Base-by-base conservation (phyloP, 2,329 filamentous ascomycete genomes). In the Colletotrichum phormii region DNA sequence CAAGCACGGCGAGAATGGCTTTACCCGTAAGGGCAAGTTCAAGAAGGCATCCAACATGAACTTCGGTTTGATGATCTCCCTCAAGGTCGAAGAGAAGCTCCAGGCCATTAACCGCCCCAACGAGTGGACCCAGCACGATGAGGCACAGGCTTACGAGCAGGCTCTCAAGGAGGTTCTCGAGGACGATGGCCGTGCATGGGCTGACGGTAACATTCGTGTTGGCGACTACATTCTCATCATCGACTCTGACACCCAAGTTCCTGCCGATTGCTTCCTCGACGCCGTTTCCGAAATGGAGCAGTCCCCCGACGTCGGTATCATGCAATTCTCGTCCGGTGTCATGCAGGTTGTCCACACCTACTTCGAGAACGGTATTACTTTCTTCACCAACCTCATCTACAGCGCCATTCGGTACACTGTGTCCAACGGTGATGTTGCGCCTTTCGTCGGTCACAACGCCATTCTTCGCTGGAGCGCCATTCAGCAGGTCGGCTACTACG, bases 161-260 rank as follows among this genome's bases (percentile, higher is more conserved):
- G 87, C 89, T 72, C 86, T 95, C 54, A 88, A 90, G 76, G 88
- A 92, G 72, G 89, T 92, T 22, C 86, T 95, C 49, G 88, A 91
- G 59, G 89, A 91, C 61, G 87, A 93, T 69, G 90, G 91, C 22
- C 89, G 92, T 33, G 93, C 93, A 33, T 94, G 92, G 93, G 94
- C 94, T 22, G 94, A 95, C 79, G 95, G 94, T 74, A 95, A 97
- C 81, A 92, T 97, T 76, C 93, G 94, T 64, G 86, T 97, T 26
- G 95, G 95, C 68, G 94, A 97, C 82, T 95, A 95, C 81, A 94
- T 95, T 72, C 85, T 94, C 37, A 84, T 95, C 72, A 93, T 95
- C 78, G 93, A 95, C 83, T 95, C 93, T 1, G 93, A 95, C 81
- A 95, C 93, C 35, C 92, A 93, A 81, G 93, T 95, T 2, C 94